Conservation (phyloP, 2,329 filamentous ascomycete genomes). For the Neobulgaria alba region DNA sequence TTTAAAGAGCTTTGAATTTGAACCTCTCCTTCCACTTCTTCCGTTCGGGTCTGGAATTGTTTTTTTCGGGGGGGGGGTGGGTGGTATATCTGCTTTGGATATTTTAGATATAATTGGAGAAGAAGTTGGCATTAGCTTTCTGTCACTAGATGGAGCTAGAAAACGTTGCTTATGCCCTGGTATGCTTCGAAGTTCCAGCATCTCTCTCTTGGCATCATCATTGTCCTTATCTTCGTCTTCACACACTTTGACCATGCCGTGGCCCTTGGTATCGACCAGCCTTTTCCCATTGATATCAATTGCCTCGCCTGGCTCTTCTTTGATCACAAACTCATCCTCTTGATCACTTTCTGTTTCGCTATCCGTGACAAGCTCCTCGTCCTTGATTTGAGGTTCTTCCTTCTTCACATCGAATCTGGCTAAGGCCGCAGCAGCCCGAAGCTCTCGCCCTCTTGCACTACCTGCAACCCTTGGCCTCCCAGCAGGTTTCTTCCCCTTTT, state of each 20-base stretch:
- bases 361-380: slow-evolving; percentile 33
- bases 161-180: slow-evolving; percentile 8
- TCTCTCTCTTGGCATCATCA: slow-evolving; percentile 49
- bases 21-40: neutral
- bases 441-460: slow-evolving; percentile 49
- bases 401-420: slow-evolving; percentile 43
- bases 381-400: slow-evolving; percentile 33
- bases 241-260: slow-evolving; percentile 65
- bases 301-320: slow-evolving; percentile 41
- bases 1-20: neutral
- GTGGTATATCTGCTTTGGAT: no score
- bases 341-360: slow-evolving; percentile 38
- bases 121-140: no score
- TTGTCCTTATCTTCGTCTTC: slow-evolving; percentile 58
- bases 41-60: no score
- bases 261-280: slow-evolving; percentile 58
- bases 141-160: no score
- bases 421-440: slow-evolving; percentile 52
- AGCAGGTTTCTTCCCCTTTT: slow-evolving; percentile 41
- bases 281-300: slow-evolving; percentile 56
- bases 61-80: no score
- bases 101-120: no score
- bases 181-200: slow-evolving; percentile 55
- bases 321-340: slow-evolving; percentile 38
- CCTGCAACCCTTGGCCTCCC: slow-evolving; percentile 51